Evolutionary conservation across 2,329 filamentous ascomycete genomes (phyloP).

Genomic region (Orbilia javanica): DNA sequence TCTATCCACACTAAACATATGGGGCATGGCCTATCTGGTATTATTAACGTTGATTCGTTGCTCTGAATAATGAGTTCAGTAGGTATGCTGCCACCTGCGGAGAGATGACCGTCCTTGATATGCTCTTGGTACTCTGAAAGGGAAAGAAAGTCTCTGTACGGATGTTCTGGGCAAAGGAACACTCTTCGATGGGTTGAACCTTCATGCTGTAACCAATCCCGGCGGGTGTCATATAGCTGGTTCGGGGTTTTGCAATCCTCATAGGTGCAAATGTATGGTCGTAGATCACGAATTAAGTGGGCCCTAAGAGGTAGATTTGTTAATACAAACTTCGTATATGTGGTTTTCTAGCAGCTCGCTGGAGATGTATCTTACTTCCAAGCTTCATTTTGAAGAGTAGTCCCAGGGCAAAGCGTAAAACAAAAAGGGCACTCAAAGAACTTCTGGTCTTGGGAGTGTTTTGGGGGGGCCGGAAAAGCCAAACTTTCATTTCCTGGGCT

Average conservation of each 20-base stretch:
- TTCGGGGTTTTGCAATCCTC: constrained; percentile 48
- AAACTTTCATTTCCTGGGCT: constrained; percentile 35
- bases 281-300: constrained; percentile 45
- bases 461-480: constrained; percentile 34
- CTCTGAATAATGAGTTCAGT: constrained; percentile 22
- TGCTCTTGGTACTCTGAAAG: constrained; percentile 30
- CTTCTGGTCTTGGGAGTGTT: neutral
- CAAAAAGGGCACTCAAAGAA: constrained; percentile 53
- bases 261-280: constrained; percentile 52
- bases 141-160: constrained; percentile 4
- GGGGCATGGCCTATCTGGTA: constrained; percentile 44
- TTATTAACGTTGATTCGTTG: constrained; percentile 31
- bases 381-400: constrained; percentile 14
- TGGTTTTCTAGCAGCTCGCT: too few species aligned
- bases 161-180: constrained; percentile 38
- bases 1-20: constrained; percentile 30
- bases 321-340: too few species aligned
- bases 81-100: neutral
- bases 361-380: constrained; percentile 35
- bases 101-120: constrained; percentile 22
- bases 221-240: constrained; percentile 49
- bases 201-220: constrained; percentile 49
- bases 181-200: constrained; percentile 35
- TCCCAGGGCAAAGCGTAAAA: constrained; percentile 33
- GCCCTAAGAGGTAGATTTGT: too few species aligned